Conservation (phyloP, 257 asterid genomes). For the Vinca minor region DNA sequence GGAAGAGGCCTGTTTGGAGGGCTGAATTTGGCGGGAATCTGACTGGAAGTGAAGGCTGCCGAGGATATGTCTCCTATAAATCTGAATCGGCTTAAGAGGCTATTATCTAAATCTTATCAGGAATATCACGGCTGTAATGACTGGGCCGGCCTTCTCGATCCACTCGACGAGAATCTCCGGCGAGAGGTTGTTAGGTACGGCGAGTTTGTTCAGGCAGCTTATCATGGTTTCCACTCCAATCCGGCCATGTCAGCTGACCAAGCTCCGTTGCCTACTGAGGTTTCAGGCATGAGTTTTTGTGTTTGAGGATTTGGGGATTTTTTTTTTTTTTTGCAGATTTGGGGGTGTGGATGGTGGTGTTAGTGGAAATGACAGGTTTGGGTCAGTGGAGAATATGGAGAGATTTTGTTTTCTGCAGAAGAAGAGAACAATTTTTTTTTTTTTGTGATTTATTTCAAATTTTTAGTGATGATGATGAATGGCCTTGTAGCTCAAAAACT, state of each 20-base stretch:
- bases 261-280: constrained; percentile 24
- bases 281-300: too few species aligned
- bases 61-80: constrained; percentile 93
- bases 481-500: too few species aligned
- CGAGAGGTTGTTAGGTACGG: constrained; percentile 80
- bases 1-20: constrained; percentile 37
- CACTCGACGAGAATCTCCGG: constrained; percentile 90
- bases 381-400: too few species aligned
- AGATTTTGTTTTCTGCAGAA: too few species aligned
- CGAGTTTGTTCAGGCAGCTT: constrained; percentile 91
- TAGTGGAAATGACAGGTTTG: too few species aligned
- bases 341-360: too few species aligned
- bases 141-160: constrained; percentile 82
- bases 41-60: constrained; percentile 81
- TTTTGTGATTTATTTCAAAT: too few species aligned
- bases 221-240: constrained; percentile 59
- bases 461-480: too few species aligned
- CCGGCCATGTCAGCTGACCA: constrained; percentile 52
- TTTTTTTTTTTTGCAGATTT: too few species aligned
- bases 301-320: too few species aligned
- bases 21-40: constrained; percentile 34
- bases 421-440: too few species aligned
- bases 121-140: constrained; percentile 78
- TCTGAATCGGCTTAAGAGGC: constrained; percentile 53
- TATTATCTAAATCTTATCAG: constrained; percentile 43